Evolutionary conservation across 1,284 basidiomycete genomes (phyloP).

Genomic region (Sphagnurus paluster): DNA sequence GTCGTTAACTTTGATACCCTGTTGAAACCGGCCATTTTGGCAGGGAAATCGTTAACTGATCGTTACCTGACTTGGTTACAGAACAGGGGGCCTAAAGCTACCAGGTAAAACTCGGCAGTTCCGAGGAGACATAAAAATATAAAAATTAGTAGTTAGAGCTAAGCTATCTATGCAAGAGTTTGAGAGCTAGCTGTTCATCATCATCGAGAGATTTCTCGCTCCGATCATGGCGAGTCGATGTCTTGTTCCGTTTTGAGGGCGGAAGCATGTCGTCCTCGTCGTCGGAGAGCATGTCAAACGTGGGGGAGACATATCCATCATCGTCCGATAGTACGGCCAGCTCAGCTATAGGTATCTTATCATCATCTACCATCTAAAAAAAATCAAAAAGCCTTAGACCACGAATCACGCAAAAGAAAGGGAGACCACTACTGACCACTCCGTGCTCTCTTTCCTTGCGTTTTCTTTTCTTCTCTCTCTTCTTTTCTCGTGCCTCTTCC

Average conservation of each 20-base stretch:
- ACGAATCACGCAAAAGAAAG: not conserved
- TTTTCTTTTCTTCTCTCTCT: constrained; percentile 85
- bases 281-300: constrained; percentile 55
- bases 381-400: constrained; percentile 11
- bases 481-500: constrained; percentile 84
- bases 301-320: constrained; percentile 74
- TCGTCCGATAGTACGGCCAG: constrained; percentile 40
- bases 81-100: no score
- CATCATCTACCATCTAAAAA: constrained; percentile 23
- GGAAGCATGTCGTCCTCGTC: constrained; percentile 43
- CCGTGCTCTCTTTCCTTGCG: constrained; percentile 72
- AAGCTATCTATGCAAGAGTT: constrained; percentile 33
- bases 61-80: no score
- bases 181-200: constrained; percentile 54
- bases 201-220: constrained; percentile 37
- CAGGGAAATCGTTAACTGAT: no score
- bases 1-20: no score
- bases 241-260: constrained; percentile 40
- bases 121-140: no score
- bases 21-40: no score
- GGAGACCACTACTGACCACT: constrained; percentile 24
- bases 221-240: constrained; percentile 6
- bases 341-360: constrained; percentile 22
- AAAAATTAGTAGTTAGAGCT: no score
- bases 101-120: no score